Evolutionary conservation across 805 yeast genomes (phyloP).

Genomic region (Wickerhamiella siamensis): DNA sequence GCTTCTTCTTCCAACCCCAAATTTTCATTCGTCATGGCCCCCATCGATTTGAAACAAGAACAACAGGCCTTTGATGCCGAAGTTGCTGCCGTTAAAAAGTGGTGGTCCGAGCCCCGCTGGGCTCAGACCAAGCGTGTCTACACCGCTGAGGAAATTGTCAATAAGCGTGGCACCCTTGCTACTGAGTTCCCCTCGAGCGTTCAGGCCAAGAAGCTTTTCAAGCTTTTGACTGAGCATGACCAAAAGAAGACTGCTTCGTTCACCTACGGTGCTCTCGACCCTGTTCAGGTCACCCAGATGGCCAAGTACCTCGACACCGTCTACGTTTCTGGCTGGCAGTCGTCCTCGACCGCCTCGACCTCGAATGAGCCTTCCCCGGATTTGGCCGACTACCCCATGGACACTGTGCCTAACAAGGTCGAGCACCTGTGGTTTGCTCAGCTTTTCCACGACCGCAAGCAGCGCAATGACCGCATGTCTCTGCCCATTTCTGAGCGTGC

Average conservation of each 20-base stretch:
- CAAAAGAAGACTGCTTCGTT: conserved; percentile 56
- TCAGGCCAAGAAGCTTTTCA: conserved; percentile 72
- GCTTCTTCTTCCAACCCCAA: too few relatives aligned
- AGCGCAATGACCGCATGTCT: conserved; percentile 63
- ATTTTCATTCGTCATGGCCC: background rate
- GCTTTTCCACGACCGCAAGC: conserved; percentile 93
- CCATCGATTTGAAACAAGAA: conserved; percentile 44
- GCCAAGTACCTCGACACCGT: conserved; percentile 85
- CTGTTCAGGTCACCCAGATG: conserved; percentile 93
- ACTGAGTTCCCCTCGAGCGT: conserved; percentile 60
- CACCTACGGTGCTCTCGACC: conserved; percentile 94
- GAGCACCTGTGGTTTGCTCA: conserved; percentile 96
- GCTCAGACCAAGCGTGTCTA: conserved; percentile 72
- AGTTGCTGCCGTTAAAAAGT: conserved; percentile 56
- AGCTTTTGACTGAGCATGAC: conserved; percentile 57
- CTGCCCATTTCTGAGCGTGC: conserved; percentile 50
- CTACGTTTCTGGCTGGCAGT: conserved; percentile 97
- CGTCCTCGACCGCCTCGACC: conserved; percentile 93
- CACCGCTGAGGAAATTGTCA: conserved; percentile 76
- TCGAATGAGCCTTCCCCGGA: conserved; percentile 98
- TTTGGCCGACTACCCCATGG: conserved; percentile 96
- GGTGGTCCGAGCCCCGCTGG: conserved; percentile 97
- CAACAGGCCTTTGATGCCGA: conserved; percentile 51
- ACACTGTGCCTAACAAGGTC: conserved; percentile 96
- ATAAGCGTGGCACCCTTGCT: conserved; percentile 69